phyloP scores from a whole-genome alignment of 305 asterid species.

The Fraxinus sp. region DNA sequence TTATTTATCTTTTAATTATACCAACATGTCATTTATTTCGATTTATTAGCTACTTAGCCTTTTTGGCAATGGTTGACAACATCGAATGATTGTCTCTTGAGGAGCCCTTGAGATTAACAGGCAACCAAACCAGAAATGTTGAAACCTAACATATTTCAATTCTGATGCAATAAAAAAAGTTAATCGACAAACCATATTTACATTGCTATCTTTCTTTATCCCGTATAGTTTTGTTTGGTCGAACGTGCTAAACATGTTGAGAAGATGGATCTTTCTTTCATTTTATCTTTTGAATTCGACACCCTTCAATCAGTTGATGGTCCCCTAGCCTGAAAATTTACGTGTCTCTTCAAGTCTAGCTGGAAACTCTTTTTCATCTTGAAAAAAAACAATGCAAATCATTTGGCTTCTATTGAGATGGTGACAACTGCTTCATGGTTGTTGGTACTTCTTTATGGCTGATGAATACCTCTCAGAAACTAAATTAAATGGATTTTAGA shows the following conservation, averaged over 20 bases:
- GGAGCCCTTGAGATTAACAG: slow-evolving; percentile 5
- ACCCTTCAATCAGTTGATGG: slow-evolving; percentile 35
- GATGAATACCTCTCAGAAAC: slow-evolving; percentile 35
- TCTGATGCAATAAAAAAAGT: background rate
- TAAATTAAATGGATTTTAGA: slow-evolving; percentile 9
- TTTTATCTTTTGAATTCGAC: background rate
- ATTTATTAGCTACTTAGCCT: slow-evolving; percentile 10
- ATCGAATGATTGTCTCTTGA: background rate
- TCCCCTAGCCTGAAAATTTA: slow-evolving; percentile 50
- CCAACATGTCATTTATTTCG: slow-evolving; percentile 13
- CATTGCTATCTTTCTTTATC: background rate
- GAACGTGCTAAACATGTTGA: background rate
- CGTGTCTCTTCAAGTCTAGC: slow-evolving; percentile 37
- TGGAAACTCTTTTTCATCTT: slow-evolving; percentile 38
- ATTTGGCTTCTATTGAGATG: slow-evolving; percentile 43
- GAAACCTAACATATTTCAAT: background rate
- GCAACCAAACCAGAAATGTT: background rate
- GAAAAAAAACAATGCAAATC: background rate
- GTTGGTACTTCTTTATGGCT: slow-evolving; percentile 63
- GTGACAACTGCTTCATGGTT: slow-evolving; percentile 63
- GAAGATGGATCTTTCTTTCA: background rate
- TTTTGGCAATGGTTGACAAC: slow-evolving; percentile 17
- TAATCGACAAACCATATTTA: background rate
- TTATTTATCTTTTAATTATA: slow-evolving; percentile 13
- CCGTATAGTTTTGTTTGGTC: background rate